Base-by-base conservation (phyloP, 805 yeast species). In the Zygoascus biomembranicola region DNA sequence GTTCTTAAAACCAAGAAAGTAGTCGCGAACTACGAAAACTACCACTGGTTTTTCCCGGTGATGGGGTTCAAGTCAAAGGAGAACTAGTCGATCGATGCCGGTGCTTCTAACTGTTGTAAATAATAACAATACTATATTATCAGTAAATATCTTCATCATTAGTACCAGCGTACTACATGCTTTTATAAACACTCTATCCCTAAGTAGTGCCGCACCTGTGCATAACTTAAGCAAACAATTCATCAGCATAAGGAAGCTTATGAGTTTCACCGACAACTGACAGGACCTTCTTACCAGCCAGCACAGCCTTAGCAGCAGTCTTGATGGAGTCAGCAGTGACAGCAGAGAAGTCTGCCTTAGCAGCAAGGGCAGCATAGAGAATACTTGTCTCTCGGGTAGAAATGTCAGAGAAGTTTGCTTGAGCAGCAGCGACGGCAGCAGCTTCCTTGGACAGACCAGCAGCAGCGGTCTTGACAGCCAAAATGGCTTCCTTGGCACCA, bases 201-300 rank as follows among this genome's bases (percentile, higher is more conserved):
- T 35, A 35, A 4, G 39, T n/a, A 35, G 39, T 35, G 39, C 39
- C 13, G 16, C 16, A 35, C 39, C 39, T 13, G 39, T 35, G 39
- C 28, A 23, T 23, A 35, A 35, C 13, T 35, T 35, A 35, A n/a
- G 39, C 39, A 70, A 85, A 87, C 73, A 92, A 84, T 76, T 94
- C 97, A 71, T 86, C 90, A 65, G 85, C 84, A 71, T 77, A 86
- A 66, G 99, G 97, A 74, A 92, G 81, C 61, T 81, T 82, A 67
- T 82, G 84, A 57, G 85, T 81, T 71, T 89, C 85, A 73, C 98
- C 99, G 58, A 88, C 84, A 59, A 94, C 97, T 60, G 85, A 94
- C 67, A 86, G 84, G 76, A 84, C 89, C 76, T 83, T 84, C 66
- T 81, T 81, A 59, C 77, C 77, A 51, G 52, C 57, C 32, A 64